Evolutionary conservation across 371 early-diverging fungal species (phyloP).

Genomic region (Mucor lusitanicus): DNA sequence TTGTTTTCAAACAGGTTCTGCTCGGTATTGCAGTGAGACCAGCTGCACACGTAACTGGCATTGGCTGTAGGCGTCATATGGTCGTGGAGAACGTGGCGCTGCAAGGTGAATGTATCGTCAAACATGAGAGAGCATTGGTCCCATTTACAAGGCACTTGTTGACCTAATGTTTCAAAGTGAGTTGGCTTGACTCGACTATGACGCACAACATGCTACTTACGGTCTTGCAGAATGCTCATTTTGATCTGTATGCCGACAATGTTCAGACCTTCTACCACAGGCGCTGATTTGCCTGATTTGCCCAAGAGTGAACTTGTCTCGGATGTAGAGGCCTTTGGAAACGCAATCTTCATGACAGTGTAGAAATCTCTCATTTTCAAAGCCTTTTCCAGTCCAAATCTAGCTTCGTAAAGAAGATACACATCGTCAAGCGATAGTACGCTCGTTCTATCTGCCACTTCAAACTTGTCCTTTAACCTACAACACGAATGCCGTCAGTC

Average conservation of each 20-base stretch:
- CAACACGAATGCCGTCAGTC: neutral
- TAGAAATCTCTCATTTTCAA: constrained; percentile 47
- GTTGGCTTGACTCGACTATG: neutral
- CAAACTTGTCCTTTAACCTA: constrained; percentile 47
- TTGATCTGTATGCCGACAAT: constrained; percentile 37
- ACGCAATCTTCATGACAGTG: constrained; percentile 45
- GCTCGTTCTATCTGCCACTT: constrained; percentile 36
- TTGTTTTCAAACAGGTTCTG: constrained; percentile 9
- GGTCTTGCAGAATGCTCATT: constrained; percentile 35
- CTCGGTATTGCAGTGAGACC: constrained; percentile 11
- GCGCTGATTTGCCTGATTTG: constrained; percentile 9
- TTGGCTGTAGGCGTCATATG: constrained; percentile 20
- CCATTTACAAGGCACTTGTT: constrained; percentile 51
- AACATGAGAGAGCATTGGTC: constrained; percentile 49
- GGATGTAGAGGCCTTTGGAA: constrained; percentile 26
- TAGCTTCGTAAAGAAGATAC: constrained; percentile 43
- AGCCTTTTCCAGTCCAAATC: constrained; percentile 51
- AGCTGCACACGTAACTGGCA: constrained; percentile 2
- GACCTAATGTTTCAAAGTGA: constrained; percentile 12
- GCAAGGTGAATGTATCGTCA: constrained; percentile 45
- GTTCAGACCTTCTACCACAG: constrained; percentile 32
- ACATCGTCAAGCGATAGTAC: constrained; percentile 49
- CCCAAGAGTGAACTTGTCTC: constrained; percentile 3
- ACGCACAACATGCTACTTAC: constrained; percentile 15
- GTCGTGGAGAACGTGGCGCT: constrained; percentile 50